These are phyloP conservation scores for Coccinonectria pachysandricola DNA, from an alignment of 2,329 filamentous ascomycete genomes.

Conservation along the genomic window DNA sequence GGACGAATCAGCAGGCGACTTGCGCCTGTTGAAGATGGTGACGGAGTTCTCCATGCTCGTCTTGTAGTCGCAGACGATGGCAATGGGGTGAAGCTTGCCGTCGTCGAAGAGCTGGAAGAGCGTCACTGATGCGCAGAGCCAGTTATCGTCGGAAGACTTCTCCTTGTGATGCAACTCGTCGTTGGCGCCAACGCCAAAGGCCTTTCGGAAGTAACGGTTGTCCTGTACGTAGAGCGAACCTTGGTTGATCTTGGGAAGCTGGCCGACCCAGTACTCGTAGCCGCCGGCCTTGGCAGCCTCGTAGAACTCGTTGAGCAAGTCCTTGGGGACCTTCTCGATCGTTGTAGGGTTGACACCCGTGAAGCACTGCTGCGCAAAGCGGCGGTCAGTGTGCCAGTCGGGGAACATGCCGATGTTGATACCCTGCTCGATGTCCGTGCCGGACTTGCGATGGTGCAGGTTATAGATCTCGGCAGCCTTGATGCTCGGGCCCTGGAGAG, in stretches of 20 bases:
- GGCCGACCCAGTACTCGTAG: constrained; percentile 23
- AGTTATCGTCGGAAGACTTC: constrained; percentile 19
- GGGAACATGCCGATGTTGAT: constrained; percentile 24
- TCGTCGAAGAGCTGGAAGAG: constrained; percentile 33
- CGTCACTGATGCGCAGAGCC: constrained; percentile 29
- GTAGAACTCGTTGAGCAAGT: constrained; percentile 25
- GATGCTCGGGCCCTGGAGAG: constrained; percentile 21
- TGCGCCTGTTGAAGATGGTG: constrained; percentile 37
- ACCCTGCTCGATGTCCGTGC: constrained; percentile 24
- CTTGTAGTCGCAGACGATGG: constrained; percentile 38
- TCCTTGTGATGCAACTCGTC: constrained; percentile 20
- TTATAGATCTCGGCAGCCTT: constrained; percentile 24
- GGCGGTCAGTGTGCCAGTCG: constrained; percentile 33
- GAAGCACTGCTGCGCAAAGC: constrained; percentile 35
- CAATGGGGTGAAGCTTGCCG: constrained; percentile 37
- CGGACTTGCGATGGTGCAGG: constrained; percentile 23
- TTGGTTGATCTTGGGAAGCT: constrained; percentile 18
- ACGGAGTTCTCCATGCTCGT: constrained; percentile 32
- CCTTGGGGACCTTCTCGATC: constrained; percentile 28
- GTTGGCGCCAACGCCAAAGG: constrained; percentile 19
- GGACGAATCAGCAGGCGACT: constrained; percentile 21
- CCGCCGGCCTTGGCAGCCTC: constrained; percentile 23
- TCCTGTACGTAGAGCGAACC: constrained; percentile 32
- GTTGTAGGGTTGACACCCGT: constrained; percentile 35
- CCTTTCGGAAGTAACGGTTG: constrained; percentile 32